phyloP scores from a whole-genome alignment of 2,329 filamentous ascomycete genomes.

The Botrytis medusae region DNA sequence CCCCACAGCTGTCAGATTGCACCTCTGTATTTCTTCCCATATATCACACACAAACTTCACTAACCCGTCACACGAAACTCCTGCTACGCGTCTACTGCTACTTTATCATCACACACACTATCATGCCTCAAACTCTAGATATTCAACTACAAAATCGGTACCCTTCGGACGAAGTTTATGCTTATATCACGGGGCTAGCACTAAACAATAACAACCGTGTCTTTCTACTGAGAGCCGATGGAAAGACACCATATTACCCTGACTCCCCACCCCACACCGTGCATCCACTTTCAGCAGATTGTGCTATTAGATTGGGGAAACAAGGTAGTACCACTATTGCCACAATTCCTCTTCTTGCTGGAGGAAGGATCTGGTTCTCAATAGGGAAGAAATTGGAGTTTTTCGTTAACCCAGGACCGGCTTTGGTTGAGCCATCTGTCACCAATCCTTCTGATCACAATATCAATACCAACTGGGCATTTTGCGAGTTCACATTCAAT shows the following conservation, averaged over 20 bases:
- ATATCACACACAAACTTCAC: neutral
- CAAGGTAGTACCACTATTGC: constrained; percentile 59
- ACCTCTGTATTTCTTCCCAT: neutral
- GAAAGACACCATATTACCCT: constrained; percentile 64
- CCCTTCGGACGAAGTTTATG: constrained; percentile 58
- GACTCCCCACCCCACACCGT: constrained; percentile 53
- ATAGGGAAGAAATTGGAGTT: constrained; percentile 62
- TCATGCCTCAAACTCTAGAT: constrained; percentile 44
- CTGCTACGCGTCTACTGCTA: neutral
- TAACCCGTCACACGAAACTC: neutral
- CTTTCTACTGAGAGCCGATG: constrained; percentile 65
- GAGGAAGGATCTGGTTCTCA: constrained; percentile 72
- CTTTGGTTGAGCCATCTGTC: constrained; percentile 71
- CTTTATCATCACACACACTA: neutral
- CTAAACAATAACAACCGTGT: constrained; percentile 58
- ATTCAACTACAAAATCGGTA: constrained; percentile 68
- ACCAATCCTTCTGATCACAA: constrained; percentile 65
- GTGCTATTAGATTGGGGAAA: constrained; percentile 62
- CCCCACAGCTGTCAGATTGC: neutral
- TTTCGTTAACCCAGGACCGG: constrained; percentile 65
- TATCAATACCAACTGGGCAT: constrained; percentile 62
- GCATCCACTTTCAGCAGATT: constrained; percentile 54
- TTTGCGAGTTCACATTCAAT: constrained; percentile 70
- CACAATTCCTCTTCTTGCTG: constrained; percentile 68
- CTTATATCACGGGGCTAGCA: constrained; percentile 69